A percentile compares a stretch with the other conserved stretches of the same genome.
Conservation (phyloP, 1,284 basidiomycete genomes). For the Marasmius oreades region DNA sequence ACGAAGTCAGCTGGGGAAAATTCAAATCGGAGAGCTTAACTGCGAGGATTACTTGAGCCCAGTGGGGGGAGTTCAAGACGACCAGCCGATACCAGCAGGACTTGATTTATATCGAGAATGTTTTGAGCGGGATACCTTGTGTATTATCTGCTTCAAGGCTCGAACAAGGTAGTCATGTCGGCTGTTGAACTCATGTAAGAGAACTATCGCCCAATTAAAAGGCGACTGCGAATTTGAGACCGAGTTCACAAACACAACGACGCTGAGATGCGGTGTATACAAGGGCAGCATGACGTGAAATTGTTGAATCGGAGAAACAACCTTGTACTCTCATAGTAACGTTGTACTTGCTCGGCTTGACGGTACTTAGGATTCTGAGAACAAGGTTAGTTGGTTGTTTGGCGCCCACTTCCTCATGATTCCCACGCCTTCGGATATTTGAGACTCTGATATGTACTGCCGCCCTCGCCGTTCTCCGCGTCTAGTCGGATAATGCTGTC, state of each 20-base stretch:
- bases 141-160: background rate
- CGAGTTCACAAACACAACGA: no score
- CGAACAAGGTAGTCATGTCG: background rate
- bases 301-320: background rate
- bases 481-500: no score
- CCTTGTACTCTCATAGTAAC: background rate
- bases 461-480: no score
- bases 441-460: no score
- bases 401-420: background rate
- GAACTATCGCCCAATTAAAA: background rate
- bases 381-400: background rate
- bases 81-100: background rate
- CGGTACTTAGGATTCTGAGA: background rate
- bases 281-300: background rate
- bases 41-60: background rate
- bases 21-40: background rate
- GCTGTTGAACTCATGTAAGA: background rate
- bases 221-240: background rate
- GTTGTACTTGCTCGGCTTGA: background rate
- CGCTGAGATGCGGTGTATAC: background rate
- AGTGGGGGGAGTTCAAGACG: background rate
- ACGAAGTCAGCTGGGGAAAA: background rate
- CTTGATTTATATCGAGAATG: background rate
- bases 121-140: background rate
- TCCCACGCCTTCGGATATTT: background rate